Base-by-base conservation (phyloP, 176 grass and related monocot species). In the Chloris gayana region DNA sequence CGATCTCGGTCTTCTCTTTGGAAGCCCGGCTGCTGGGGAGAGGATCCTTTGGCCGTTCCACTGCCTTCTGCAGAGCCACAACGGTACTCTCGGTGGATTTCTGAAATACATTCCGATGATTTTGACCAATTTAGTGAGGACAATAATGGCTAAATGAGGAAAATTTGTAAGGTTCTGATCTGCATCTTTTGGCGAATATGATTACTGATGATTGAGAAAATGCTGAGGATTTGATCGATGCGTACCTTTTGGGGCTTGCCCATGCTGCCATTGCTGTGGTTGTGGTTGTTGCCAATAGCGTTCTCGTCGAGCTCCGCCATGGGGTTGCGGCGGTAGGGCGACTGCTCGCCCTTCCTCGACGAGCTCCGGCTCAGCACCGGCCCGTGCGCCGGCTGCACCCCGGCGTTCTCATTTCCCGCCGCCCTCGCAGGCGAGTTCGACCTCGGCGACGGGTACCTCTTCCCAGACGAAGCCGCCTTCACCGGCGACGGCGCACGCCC, bases 221-320 rank as follows among this genome's bases (percentile, higher is more conserved):
- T 19, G 67, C 10, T 56, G n/a, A 47, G 71, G 0, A 0, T 85
- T 89, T 58, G 1, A 2, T 31, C 26, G 56, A 66, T 37, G 17
- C 62, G 46, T 85, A 89, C 87, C 91, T 98, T 98, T 38, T 89
- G 89, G 25, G 70, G 41, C 51, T 87, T 94, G 79, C 37, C 67
- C 14, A 49, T 82, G 82, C 24, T 83, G 73, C 53, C 34, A 21
- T 22, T 50, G 60, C 11, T 18, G 51, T 80, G 60, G 22, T 64
- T 18, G 51, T 80, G 60, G 22, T 64, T 61, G 67, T 24, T 74
- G 34, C 14, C 71, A 34, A 87, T 75, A 0, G 76, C 14, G 62
- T 98, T 98, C 69, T 91, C 89, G 32, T 98, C 89, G 35, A 98
- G 75, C 74, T 98, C 92, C 1, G 88, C n/a, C 92, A 98, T 92